Evolutionary conservation across 2,329 filamentous ascomycete genomes (phyloP), one percentile per base, ranked within the genome.

Genomic region (Ilyonectria robusta): DNA sequence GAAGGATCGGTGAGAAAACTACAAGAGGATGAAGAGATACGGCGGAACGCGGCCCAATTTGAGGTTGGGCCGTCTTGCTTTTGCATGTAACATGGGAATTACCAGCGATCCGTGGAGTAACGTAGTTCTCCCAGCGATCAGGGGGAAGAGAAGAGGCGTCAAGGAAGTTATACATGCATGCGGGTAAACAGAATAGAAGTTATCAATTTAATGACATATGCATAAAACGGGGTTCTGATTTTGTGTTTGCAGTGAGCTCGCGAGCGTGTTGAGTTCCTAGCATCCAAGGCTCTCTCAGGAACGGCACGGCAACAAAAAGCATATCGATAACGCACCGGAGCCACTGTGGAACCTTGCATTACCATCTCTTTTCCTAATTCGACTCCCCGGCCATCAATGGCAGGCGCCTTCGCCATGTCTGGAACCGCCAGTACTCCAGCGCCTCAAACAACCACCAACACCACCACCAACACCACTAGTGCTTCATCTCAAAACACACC

Each of bases 401-500:
- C 60, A 33, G 69, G 67, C 64, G 65, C 70, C 15, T 62, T 63
- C 59, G 59, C 65, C 37, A 68, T 73, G 62, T 50, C 74, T 46
- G 62, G 47, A 59, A 66, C 70, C 51, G 50, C 57, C 40, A 70
- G 65, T 56, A 40, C 54, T 13, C 46, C 66, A 37, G 33, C 42
- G 55, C 54, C 74, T 66, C 29, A 74, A 58, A 62, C 67, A 57
- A 37, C 68, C 70, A 59, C 59, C 26, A 26, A 26, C 67, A 60
- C 23, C 23, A 23, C 4, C 23, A 21, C 21, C 21, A 21, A 21
- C 21, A 21, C 48, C 62, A 57, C 62, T 65, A 58, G 65, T 73
- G 47, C 61, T 54, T 59, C 62, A 59, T 68, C 55, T 54, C 77
- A 61, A 67, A 76, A 51, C 67, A 71, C 68, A 50, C 4, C 50